Evolutionary conservation across 148 eudicot species (phyloP), one percentile per base, ranked within the genome.

Genomic region (Euryodendron excelsum): DNA sequence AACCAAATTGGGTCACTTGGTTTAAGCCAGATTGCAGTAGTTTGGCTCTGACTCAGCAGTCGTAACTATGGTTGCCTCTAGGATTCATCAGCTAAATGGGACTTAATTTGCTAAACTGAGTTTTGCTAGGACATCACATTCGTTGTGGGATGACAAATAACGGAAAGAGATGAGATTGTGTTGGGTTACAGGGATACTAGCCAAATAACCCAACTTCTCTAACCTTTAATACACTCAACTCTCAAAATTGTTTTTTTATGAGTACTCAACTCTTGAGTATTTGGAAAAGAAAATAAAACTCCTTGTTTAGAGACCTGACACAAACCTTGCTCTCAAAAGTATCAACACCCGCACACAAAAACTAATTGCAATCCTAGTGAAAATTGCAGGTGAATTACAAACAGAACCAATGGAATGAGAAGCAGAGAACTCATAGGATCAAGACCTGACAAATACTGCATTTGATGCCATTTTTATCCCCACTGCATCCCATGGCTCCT

Each of bases 391-490:
- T 23, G 27, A 23, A 72, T 37, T 3, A 23, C 10, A 18, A 14
- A 50, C 67, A 36, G 73, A 55, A 62, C 14, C 30, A 27, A 25
- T 11, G 9, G 47, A 21, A n/a, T 17, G 31, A 25, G 68, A 53
- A 48, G 11, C 20, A 33, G 63, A 37, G 28, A 68, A 76, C 66
- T 33, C 5, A 50, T 21, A 28, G 39, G 56, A 68, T 45, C 60
- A 44, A 34, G 30, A 96, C 99, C 98, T 96, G 99, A 86, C 99
- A 96, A 79, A 96, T 89, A 77, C 91, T 87, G 92, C 99, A 96
- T 82, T 93, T 96, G 78, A 72, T 59, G 66, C 90, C 97, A 69
- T 88, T 82, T 27, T 65, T 87, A 48, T 84, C 73, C 33, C 80
- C 82, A 8, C 79, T 69, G 47, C 77, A 77, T 48, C 71, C 83